Conservation (phyloP, 768 basidiomycete species). For the Tremella yokohamensis region DNA sequence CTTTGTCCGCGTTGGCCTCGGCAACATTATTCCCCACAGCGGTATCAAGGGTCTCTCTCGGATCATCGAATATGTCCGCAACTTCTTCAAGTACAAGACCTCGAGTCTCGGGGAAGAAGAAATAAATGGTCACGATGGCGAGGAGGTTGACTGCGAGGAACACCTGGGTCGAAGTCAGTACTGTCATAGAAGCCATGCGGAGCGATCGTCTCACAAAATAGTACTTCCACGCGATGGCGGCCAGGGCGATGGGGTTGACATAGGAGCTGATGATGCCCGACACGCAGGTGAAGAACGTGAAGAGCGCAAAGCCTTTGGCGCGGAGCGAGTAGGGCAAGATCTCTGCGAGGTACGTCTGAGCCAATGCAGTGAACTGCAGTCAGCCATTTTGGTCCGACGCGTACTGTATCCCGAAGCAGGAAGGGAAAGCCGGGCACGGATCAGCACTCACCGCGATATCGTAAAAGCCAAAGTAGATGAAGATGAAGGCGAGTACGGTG, state of each 20-base stretch:
- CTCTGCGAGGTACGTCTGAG: slow-evolving; percentile 32
- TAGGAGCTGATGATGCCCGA: not conserved
- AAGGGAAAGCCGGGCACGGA: no score
- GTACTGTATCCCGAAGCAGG: no score
- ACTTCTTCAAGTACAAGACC: slow-evolving; percentile 13
- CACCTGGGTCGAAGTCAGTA: no score
- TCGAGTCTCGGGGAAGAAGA: slow-evolving; percentile 25
- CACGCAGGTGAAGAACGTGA: slow-evolving; percentile 7
- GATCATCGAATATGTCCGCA: slow-evolving; percentile 22
- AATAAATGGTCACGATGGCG: slow-evolving; percentile 6
- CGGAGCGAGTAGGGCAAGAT: slow-evolving; percentile 26
- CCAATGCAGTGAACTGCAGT: not conserved
- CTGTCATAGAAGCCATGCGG: no score
- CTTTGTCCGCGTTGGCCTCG: no score
- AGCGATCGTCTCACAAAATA: not conserved
- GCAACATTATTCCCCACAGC: no score
- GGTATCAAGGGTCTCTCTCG: no score
- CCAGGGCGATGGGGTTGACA: slow-evolving; percentile 32
- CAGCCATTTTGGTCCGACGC: not conserved
- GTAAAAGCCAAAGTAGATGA: not conserved
- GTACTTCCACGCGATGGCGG: slow-evolving; percentile 33
- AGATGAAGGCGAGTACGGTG: not conserved
- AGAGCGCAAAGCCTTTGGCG: slow-evolving; percentile 29
- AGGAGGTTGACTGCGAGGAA: no score
- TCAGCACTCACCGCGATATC: not conserved